Base-by-base conservation (phyloP, 202 grass and related monocot genomes). In the Hordeum pubiflorum region DNA sequence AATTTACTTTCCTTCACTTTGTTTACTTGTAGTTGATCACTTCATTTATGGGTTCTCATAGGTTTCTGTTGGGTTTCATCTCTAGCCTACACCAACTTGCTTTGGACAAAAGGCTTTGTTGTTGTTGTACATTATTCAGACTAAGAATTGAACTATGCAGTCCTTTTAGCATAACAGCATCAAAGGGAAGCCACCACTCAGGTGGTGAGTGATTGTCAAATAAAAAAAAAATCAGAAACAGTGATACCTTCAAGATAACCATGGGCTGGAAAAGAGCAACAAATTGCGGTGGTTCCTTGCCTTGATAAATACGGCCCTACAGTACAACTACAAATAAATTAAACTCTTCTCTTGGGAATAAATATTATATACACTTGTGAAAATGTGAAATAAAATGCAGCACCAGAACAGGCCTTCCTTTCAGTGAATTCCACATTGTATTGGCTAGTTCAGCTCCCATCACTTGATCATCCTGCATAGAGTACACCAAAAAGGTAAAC, bases 251-350 rank as follows among this genome's bases (percentile, higher is more conserved):
- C 54, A 97, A 81, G 74, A 97, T 87, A 83, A 97, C 83, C 91
- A 97, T 94, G 78, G 94, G 91, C 37, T 97, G 94, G 83, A 97
- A 94, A 85, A 97, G 89, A 43, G 94, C 87, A 94, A 97, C 83
- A 81, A 97, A 93, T 72, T 97, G 94, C 2, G 94, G 94, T 39
- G 94, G 89, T 85, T 97, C 94, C 82, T 93, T 97, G 52, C 91
- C 94, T 94, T 97, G 91, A 88, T 88, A 89, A 66, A 97, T 86
- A 69, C 87, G 71, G 7, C 94, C 94, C 94, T 97, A 83, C 67
- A 90, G 69, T 65, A 80, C 57, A 76, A 77, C 32, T 72, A 58
- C 0, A 36, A 59, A 85, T 61, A 68, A 81, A 74, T 85, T 39
- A 58, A 63, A 71, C 70, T 72, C 21, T 67, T 72, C 81, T 46